These are phyloP conservation scores for Papilionanthe hybrid DNA, from an alignment of 116 monocot species.

Conservation along the genomic window DNA sequence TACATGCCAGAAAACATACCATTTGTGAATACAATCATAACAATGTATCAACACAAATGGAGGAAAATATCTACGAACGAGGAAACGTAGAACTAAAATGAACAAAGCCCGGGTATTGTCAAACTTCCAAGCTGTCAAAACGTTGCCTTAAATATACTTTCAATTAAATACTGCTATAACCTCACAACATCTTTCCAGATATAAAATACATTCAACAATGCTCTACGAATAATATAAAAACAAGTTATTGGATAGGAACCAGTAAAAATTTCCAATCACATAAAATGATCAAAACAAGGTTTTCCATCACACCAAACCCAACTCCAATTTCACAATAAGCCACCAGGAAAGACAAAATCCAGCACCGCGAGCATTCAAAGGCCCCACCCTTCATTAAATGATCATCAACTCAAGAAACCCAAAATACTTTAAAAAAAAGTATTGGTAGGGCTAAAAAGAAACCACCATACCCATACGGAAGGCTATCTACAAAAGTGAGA, in stretches of 20 bases:
- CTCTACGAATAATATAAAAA: background rate
- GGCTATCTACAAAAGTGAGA: constrained; percentile 59
- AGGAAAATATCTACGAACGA: background rate
- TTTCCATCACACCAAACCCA: background rate
- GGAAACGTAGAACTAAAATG: background rate
- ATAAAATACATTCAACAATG: constrained; percentile 1
- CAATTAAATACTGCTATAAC: constrained; percentile 3
- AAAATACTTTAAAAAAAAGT: background rate
- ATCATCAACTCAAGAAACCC: constrained; percentile 5
- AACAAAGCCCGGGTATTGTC: background rate
- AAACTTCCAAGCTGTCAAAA: background rate
- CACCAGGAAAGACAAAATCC: constrained; percentile 13
- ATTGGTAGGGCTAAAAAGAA: background rate
- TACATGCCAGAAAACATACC: background rate
- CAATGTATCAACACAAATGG: background rate
- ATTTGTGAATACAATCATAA: background rate
- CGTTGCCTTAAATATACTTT: background rate
- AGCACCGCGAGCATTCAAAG: constrained; percentile 5
- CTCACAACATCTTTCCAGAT: background rate
- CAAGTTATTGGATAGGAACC: background rate
- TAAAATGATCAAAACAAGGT: constrained; percentile 12
- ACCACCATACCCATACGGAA: constrained; percentile 59
- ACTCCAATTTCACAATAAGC: background rate
- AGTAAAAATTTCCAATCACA: constrained; percentile 1
- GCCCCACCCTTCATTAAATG: constrained; percentile 3